phyloP scores from a whole-genome alignment of 306 rosid species.

The Hippophae rhamnoides region DNA sequence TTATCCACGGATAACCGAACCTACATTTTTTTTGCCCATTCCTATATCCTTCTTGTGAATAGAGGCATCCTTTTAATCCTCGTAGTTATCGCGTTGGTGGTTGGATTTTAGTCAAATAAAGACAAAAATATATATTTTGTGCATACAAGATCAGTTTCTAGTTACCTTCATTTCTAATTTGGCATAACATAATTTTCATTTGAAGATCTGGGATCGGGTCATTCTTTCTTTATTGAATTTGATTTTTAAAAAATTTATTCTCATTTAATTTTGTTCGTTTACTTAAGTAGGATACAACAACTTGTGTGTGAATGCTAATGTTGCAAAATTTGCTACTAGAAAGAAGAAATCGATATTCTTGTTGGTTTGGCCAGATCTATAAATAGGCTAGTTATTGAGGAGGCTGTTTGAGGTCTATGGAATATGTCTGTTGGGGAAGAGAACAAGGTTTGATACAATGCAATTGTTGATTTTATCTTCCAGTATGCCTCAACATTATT shows the following conservation, averaged over 20 bases:
- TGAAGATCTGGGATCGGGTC: constrained; percentile 10
- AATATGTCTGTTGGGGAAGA: constrained; percentile 99
- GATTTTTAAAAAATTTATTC: neutral
- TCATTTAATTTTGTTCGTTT: constrained; percentile 8
- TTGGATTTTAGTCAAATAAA: constrained; percentile 8
- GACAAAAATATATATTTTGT: constrained; percentile 4
- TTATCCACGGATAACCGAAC: too few species aligned
- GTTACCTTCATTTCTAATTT: neutral
- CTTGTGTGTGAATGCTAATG: constrained; percentile 88
- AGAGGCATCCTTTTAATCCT: neutral
- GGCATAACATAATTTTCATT: neutral
- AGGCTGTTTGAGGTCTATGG: constrained; percentile 99
- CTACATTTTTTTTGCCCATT: too few species aligned
- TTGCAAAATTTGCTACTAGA: constrained; percentile 96
- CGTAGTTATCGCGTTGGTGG: neutral
- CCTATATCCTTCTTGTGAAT: constrained; percentile 1
- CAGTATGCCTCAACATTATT: constrained; percentile 7
- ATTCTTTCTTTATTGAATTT: neutral
- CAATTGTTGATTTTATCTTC: constrained; percentile 4
- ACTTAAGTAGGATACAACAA: constrained; percentile 73
- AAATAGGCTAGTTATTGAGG: constrained; percentile 95
- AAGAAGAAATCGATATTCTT: constrained; percentile 92
- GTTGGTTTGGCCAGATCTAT: constrained; percentile 96
- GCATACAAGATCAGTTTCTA: constrained; percentile 2
- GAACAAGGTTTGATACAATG: constrained; percentile 63